Percentiles rank a stretch among this genome's conserved stretches.
phyloP scores from a whole-genome alignment of 768 basidiomycete genomes.

The Phlebiopsis flavidoalba region DNA sequence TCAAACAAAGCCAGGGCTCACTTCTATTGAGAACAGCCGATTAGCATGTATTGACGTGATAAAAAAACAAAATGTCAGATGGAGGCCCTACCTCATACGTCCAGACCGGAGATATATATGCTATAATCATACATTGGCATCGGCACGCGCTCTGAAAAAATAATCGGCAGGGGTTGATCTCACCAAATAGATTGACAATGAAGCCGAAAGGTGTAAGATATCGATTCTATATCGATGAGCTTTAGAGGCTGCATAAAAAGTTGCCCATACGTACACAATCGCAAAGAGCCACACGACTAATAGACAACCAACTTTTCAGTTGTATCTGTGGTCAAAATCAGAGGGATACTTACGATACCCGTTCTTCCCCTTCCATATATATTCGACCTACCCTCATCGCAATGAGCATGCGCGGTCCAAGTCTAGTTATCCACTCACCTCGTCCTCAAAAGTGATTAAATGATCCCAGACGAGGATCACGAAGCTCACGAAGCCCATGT shows the following conservation, averaged over 20 bases:
- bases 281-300: slow-evolving; percentile 34
- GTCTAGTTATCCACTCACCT: slow-evolving; percentile 24
- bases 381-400: slow-evolving; percentile 33
- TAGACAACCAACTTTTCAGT: neutral
- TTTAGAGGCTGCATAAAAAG: neutral
- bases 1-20: too few species aligned
- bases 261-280: slow-evolving; percentile 27
- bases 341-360: slow-evolving; percentile 33
- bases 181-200: slow-evolving; percentile 44
- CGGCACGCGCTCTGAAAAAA: too few species aligned
- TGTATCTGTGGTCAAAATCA: too few species aligned
- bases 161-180: neutral
- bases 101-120: slow-evolving; percentile 20
- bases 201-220: slow-evolving; percentile 62
- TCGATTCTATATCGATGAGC: slow-evolving; percentile 40
- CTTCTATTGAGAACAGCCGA: too few species aligned
- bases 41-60: neutral
- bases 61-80: neutral
- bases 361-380: slow-evolving; percentile 49
- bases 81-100: slow-evolving; percentile 12
- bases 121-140: neutral
- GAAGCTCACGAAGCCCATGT: slow-evolving; percentile 47
- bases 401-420: neutral
- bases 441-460: slow-evolving; percentile 44
- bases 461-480: slow-evolving; percentile 53